Evolutionary conservation across 1,284 basidiomycete genomes (phyloP), one percentile per base, ranked within the genome.

Genomic region (Puccinia coronata): DNA sequence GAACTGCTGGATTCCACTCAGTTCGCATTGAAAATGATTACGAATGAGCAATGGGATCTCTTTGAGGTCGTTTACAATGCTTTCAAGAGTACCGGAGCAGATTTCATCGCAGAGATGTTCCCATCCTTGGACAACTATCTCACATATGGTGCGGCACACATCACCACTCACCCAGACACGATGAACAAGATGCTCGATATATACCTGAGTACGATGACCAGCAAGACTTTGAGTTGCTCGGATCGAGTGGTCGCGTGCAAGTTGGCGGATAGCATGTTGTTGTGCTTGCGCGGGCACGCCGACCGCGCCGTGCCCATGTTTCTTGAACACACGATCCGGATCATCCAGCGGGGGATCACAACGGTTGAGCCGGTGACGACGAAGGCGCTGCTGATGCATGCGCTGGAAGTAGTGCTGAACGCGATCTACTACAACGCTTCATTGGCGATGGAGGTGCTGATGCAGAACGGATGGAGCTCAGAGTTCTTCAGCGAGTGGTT

Each of bases 41-140:
- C 92, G 49, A 91, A 92, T 0, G 90, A 88, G 83, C 92, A 96
- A 91, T 96, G 94, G 95, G 90, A 91, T 16, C 89, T 95, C 55
- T 94, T 94, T 83, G 92, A 93, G 85, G 87, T 91, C 73, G 94
- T 92, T 0, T 94, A 94, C 87, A 89, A 90, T 82, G 87, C 92
- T n/a, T 94, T 96, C 90, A 95, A 94, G 87, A 88, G 89, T 5
- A 91, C 92, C 51, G 93, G 92, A 18, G 88, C 93, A 59, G 94
- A 95, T 87, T 96, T 94, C 88, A 88, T 72, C n/a, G 67, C 84
- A 92, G 94, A 96, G 86, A 95, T 95, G 93, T 89, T 95, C 61
- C 92, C 93, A 11, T 91, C 92, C 2, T 87, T 96, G 79, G 93
- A 95, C 88, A 96, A 96, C 88, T 93, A 94, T 86, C 89, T 96